phyloP scores from a whole-genome alignment of 805 yeast species.

The Metschnikowia drakensbergensis region DNA sequence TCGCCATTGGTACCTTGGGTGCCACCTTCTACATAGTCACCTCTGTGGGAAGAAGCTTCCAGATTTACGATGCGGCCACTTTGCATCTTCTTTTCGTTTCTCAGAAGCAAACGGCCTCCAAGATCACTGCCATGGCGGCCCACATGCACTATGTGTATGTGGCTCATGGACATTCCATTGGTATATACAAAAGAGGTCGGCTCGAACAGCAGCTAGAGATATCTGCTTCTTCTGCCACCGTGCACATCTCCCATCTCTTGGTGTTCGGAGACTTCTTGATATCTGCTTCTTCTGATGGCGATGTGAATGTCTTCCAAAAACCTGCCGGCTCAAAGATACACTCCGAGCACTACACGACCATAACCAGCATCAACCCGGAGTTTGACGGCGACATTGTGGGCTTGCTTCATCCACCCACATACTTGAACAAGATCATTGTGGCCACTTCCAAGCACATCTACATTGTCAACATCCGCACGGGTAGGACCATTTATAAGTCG shows the following conservation, averaged over 20 bases:
- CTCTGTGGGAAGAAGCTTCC: conserved; percentile 84
- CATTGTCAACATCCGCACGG: conserved; percentile 73
- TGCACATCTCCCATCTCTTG: conserved; percentile 45
- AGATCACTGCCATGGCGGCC: conserved; percentile 69
- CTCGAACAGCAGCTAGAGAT: conserved; percentile 37
- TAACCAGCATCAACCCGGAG: conserved; percentile 48
- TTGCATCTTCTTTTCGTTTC: conserved; percentile 84
- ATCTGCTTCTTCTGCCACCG: conserved; percentile 18
- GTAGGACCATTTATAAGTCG: conserved; percentile 61
- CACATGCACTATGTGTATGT: conserved; percentile 84
- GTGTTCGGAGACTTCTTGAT: conserved; percentile 79
- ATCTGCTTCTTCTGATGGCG: conserved; percentile 42
- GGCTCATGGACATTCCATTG: conserved; percentile 65
- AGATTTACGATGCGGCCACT: conserved; percentile 87
- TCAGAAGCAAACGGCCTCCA: conserved; percentile 64
- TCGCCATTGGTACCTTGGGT: conserved; percentile 86
- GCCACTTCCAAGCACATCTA: conserved; percentile 65
- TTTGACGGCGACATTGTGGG: conserved; percentile 70
- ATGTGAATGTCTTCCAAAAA: conserved; percentile 54
- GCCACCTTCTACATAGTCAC: conserved; percentile 84
- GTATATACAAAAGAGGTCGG: conserved; percentile 79
- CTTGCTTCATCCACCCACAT: conserved; percentile 81
- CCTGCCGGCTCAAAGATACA: conserved; percentile 42
- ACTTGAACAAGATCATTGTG: conserved; percentile 80
- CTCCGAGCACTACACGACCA: conserved; percentile 64